Conservation (phyloP, 2,329 filamentous ascomycete species). For the Raffaelea deltoideospora region DNA sequence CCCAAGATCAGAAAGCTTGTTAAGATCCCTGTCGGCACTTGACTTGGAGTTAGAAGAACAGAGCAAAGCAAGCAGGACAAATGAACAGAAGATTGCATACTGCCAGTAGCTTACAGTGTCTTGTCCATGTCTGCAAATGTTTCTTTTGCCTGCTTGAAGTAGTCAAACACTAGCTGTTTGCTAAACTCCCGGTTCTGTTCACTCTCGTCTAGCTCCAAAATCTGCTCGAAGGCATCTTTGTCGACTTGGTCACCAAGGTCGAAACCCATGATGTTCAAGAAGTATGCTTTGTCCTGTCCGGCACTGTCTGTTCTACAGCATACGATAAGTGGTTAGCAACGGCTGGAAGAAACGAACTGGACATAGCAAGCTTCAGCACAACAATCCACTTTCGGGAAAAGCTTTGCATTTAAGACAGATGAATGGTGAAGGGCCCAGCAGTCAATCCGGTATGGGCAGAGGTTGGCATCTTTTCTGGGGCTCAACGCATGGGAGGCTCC, state of each 20-base stretch:
- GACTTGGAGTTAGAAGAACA: neutral
- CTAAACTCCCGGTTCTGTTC: conserved; percentile 78
- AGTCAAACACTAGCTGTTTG: conserved; percentile 73
- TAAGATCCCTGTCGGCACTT: conserved; percentile 54
- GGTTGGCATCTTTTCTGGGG: too few species aligned
- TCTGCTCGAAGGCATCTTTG: conserved; percentile 71
- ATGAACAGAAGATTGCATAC: neutral
- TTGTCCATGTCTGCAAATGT: conserved; percentile 78
- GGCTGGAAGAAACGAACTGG: too few species aligned
- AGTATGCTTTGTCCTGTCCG: too few species aligned
- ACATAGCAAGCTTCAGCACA: too few species aligned
- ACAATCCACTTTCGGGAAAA: too few species aligned
- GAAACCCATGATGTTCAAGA: conserved; percentile 33
- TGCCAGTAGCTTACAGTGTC: conserved; percentile 52
- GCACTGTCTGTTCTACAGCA: too few species aligned
- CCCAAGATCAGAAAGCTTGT: conserved; percentile 65
- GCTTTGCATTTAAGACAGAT: too few species aligned
- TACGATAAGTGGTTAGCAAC: too few species aligned
- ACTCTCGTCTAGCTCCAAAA: conserved; percentile 96
- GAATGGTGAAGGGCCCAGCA: too few species aligned
- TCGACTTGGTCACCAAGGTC: conserved; percentile 69
- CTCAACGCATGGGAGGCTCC: too few species aligned
- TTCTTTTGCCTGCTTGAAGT: conserved; percentile 78
- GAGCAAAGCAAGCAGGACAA: neutral
- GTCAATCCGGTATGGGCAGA: too few species aligned